Base-by-base conservation (phyloP, 2,329 filamentous ascomycete genomes). In the Aspergillus ustus region DNA sequence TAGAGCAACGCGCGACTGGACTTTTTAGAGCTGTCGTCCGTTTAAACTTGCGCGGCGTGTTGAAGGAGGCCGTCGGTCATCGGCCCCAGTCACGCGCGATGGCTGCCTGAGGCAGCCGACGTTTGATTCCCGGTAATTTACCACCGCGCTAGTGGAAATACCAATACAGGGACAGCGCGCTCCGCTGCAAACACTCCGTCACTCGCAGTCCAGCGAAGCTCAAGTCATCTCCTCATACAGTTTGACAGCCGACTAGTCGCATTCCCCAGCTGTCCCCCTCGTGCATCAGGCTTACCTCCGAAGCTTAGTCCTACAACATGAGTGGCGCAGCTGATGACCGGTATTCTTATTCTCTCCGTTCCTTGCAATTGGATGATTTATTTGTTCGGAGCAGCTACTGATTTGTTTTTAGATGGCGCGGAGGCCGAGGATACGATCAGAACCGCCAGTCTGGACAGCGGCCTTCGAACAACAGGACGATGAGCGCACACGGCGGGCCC, bases 391-490 rank as follows among this genome's bases (percentile, higher is more conserved):
- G 19, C 31, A 31, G 28, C 17, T 17, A 44, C 54, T 58, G 11
- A 51, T 22, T 20, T 28, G 19, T 13, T 40, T 48, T 31, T 53
- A 79, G 76, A 72, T 79, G 77, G 77, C 76, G 77, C 64, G 71
- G 76, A 66, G 75, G 76, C 61, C 76, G 73, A 55, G 64, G 69
- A 31, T 73, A 71, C 63, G 70, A 74, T 59, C 70, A 72, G 46
- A 74, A 74, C 67, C 76, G 77, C 63, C 75, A 75, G 54, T 69
- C 72, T 52, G 71, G 71, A 49, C 77, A 77, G 63, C 71, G 76
- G 65, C 74, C 77, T 62, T 67, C 75, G 50, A 68, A 67, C 54
- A 63, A 68, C 45, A 67, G 72, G 53, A 69, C 68, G 52, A 75
- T 70, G 72, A 74, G 73, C 57, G 71, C 70, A 58, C 74, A 76